Percentiles rank a stretch among this genome's conserved stretches.
These are phyloP conservation scores for Quillaja saponaria DNA, from an alignment of 306 rosid genomes.

Conservation along the genomic window DNA sequence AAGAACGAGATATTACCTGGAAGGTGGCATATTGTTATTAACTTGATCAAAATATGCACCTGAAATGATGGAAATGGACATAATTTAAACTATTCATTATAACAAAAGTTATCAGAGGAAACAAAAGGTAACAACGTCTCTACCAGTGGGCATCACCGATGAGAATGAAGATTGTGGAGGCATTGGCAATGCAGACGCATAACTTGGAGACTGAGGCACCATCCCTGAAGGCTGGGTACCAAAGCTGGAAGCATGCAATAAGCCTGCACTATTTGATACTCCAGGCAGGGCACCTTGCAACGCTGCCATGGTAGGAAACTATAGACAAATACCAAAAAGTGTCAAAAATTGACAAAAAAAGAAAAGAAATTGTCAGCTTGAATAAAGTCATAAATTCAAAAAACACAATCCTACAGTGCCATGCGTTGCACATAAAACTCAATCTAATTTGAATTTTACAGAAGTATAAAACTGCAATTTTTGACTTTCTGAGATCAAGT, in stretches of 20 bases:
- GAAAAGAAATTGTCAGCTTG: neutral
- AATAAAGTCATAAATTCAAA: slow-evolving; percentile 1
- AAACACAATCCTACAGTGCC: slow-evolving; percentile 4
- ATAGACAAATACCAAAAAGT: slow-evolving; percentile 23
- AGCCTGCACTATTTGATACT: slow-evolving; percentile 36
- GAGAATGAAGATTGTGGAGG: slow-evolving; percentile 33
- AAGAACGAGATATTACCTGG: slow-evolving; percentile 49
- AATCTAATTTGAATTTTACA: no score
- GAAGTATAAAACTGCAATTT: no score
- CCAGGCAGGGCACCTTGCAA: slow-evolving; percentile 38
- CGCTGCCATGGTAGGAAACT: slow-evolving; percentile 50
- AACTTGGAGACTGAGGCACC: slow-evolving; percentile 41
- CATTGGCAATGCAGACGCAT: slow-evolving; percentile 34
- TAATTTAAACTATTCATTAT: slow-evolving; percentile 24
- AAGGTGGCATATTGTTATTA: slow-evolving; percentile 31
- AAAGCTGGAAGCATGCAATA: slow-evolving; percentile 46
- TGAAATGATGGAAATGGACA: slow-evolving; percentile 40
- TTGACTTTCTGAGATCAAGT: no score
- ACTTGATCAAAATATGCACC: slow-evolving; percentile 53
- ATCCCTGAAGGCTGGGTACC: slow-evolving; percentile 40
- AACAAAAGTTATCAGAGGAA: slow-evolving; percentile 10
- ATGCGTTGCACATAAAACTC: no score
- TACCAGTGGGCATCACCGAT: slow-evolving; percentile 47
- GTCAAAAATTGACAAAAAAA: slow-evolving; percentile 15
- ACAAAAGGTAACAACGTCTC: slow-evolving; percentile 28